Percentiles rank a stretch among this genome's conserved stretches.
Conservation (phyloP, 2,329 filamentous ascomycete species). For the Venturia nashicola region DNA sequence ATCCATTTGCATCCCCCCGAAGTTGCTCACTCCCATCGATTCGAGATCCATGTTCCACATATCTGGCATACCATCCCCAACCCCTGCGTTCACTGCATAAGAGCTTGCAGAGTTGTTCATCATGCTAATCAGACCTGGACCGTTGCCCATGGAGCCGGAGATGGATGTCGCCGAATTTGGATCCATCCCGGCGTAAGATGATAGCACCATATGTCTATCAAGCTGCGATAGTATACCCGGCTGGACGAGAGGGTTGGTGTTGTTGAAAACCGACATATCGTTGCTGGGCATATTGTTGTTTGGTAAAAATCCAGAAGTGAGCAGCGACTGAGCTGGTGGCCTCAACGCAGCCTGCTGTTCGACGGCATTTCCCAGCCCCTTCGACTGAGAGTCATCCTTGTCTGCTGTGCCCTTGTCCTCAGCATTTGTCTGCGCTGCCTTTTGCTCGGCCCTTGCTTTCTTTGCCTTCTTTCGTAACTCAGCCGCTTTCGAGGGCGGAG, state of each 20-base stretch:
- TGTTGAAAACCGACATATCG: slow-evolving; percentile 3
- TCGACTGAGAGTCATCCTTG: background rate
- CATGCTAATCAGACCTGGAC: background rate
- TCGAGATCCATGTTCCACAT: slow-evolving; percentile 3
- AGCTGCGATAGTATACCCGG: slow-evolving; percentile 52
- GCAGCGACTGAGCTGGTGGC: background rate
- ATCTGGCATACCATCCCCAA: background rate
- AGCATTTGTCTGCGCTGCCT: background rate
- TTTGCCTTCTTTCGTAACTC: slow-evolving; percentile 39
- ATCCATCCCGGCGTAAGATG: slow-evolving; percentile 51
- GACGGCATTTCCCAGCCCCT: background rate
- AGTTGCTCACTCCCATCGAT: background rate
- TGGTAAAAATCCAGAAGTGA: slow-evolving; percentile 9
- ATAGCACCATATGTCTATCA: slow-evolving; percentile 65
- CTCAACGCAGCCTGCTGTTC: background rate
- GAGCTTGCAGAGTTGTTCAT: slow-evolving; percentile 13
- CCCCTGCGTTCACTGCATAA: background rate
- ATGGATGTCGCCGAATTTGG: slow-evolving; percentile 23
- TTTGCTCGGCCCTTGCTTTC: slow-evolving; percentile 22
- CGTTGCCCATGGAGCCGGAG: slow-evolving; percentile 7
- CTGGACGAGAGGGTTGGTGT: slow-evolving; percentile 14
- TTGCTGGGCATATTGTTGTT: background rate
- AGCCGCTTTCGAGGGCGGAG: slow-evolving; percentile 41
- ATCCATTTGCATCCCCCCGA: slow-evolving; percentile 21
- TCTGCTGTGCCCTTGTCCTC: background rate